phyloP scores from a whole-genome alignment of 805 yeast genomes.

The Barnettozyma californica region DNA sequence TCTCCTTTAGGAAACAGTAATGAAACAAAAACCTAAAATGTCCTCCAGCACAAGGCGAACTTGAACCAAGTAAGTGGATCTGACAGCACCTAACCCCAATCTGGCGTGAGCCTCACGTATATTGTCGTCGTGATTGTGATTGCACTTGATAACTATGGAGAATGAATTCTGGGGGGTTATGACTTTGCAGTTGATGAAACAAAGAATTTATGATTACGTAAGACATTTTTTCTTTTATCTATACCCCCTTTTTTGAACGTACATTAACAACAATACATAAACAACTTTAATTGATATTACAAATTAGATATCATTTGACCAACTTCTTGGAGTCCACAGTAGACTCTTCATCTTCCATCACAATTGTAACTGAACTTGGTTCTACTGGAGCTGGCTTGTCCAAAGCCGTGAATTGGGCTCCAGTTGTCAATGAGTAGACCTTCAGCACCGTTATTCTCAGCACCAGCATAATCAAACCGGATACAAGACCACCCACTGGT shows the following conservation, averaged over 20 bases:
- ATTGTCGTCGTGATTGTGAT: too few relatives aligned
- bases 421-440: conserved; percentile 17
- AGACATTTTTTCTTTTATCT: too few relatives aligned
- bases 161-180: too few relatives aligned
- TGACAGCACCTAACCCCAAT: too few relatives aligned
- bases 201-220: too few relatives aligned
- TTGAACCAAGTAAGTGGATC: too few relatives aligned
- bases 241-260: neutral
- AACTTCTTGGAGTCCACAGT: neutral
- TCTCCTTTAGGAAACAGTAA: neutral
- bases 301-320: neutral
- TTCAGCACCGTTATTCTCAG: conserved; percentile 36
- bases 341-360: neutral
- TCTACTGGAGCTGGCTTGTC: conserved; percentile 21
- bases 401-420: conserved; percentile 30
- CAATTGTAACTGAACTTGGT: neutral
- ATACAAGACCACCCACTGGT: conserved; percentile 70
- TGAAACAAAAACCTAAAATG: too few relatives aligned
- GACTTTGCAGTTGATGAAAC: too few relatives aligned
- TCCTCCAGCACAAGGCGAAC: too few relatives aligned
- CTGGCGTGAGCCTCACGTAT: too few relatives aligned
- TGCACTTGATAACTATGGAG: too few relatives aligned
- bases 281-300: neutral
- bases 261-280: neutral
- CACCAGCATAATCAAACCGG: conserved; percentile 48